Evolutionary conservation across 805 yeast genomes (phyloP), one percentile per base, ranked within the genome.

Genomic region (Ogataea nitratoaversa): DNA sequence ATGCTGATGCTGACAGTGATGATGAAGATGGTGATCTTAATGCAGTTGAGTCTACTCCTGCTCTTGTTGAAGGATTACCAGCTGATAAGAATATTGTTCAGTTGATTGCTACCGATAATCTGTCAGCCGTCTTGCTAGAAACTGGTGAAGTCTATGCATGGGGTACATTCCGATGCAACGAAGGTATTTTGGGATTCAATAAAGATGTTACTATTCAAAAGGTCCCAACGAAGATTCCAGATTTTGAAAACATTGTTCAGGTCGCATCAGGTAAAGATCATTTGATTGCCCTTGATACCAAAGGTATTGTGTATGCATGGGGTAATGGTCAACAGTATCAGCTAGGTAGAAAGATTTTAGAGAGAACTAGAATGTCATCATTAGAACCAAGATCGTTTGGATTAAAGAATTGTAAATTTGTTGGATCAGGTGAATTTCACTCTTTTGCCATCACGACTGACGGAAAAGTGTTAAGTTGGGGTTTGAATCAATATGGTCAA

Each of bases 101-200:
- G 57, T 61, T 91, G 30, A 89, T 88, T 13, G 97, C 98, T 4
- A 84, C 97, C 8, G 99, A 93, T 60, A 91, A 89, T 55, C 66
- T 91, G 44, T 84, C 95, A 30, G 90, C 91, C 14, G 87, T 80
- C 2, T 65, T 93, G 42, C 75, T 82, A 30, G 82, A 77, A 34
- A 80, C 78, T 39, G 98, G 99, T 28, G 87, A 84, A 30, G 89
- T 95, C 8, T 93, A 82, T 62, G 95, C 97, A 0, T 93, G 99
- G 98, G 99, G 99, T 29, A 86, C 96, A 17, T 93, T 93, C 67
- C 82, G 93, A 66, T 81, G 89, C 59, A 86, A 86, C 53, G 98
- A 93, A 64, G 99, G 99, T 40, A 70, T 82, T 30, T 72, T 91
- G 41, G 96, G 96, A 2, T 93, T 86, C 64, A 75, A 77, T 49